phyloP scores from a whole-genome alignment of 2,329 filamentous ascomycete species.

The Massarina eburnea region DNA sequence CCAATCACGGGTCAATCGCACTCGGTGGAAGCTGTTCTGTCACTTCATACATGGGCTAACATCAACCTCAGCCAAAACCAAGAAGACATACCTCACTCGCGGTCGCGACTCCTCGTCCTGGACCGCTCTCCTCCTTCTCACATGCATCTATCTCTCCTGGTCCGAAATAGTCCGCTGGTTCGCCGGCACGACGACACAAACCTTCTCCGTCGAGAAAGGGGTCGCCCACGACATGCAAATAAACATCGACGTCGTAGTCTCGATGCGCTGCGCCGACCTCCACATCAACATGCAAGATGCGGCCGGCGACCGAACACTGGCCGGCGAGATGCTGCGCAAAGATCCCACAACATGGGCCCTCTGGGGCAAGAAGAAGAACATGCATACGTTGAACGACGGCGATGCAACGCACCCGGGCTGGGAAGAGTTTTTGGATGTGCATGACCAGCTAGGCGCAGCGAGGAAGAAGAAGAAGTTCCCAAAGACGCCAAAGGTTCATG shows the following conservation, averaged over 20 bases:
- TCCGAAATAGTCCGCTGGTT: conserved; percentile 83
- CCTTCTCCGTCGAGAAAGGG: conserved; percentile 91
- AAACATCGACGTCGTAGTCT: conserved; percentile 90
- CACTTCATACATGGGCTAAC: conserved; percentile 10
- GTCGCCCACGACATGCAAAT: conserved; percentile 86
- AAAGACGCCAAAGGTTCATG: conserved; percentile 71
- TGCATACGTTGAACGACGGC: conserved; percentile 49
- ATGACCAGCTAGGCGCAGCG: conserved; percentile 80
- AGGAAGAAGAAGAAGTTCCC: conserved; percentile 65
- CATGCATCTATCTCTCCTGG: conserved; percentile 75
- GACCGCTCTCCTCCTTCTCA: conserved; percentile 77
- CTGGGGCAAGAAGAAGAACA: conserved; percentile 73
- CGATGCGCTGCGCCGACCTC: conserved; percentile 85
- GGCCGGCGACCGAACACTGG: conserved; percentile 86
- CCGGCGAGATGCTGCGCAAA: conserved; percentile 70
- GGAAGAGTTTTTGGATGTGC: conserved; percentile 78
- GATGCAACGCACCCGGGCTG: conserved; percentile 38
- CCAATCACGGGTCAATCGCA: conserved; percentile 2
- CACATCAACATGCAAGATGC: conserved; percentile 98
- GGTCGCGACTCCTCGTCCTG: conserved; percentile 89
- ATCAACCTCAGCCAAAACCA: conserved; percentile 77
- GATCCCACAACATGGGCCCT: conserved; percentile 80
- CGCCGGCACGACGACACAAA: conserved; percentile 79
- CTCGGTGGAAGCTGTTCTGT: neutral
- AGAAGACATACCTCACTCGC: conserved; percentile 84